A percentile compares a stretch with the other conserved stretches of the same genome.
These are phyloP conservation scores for Trametes hirsuta DNA, from an alignment of 1,284 basidiomycete species.

Conservation along the genomic window DNA sequence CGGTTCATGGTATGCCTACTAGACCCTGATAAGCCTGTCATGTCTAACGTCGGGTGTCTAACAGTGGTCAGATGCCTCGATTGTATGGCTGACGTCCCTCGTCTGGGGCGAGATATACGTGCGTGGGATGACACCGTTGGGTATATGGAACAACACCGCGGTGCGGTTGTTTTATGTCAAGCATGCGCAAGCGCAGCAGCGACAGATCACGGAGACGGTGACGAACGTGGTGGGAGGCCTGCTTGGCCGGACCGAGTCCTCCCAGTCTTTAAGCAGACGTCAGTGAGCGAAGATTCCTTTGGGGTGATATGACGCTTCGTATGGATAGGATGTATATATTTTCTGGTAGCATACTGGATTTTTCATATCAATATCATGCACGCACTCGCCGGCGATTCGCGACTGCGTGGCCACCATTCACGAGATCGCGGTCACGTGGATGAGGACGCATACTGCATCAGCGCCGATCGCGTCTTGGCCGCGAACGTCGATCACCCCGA, in stretches of 20 bases:
- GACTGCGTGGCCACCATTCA: too few relatives aligned
- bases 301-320: too few relatives aligned
- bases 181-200: conserved; percentile 69
- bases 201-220: conserved; percentile 76
- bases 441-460: not conserved
- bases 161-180: conserved; percentile 90
- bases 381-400: too few relatives aligned
- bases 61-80: conserved; percentile 88
- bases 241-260: conserved; percentile 39
- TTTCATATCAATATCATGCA: too few relatives aligned
- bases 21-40: not conserved
- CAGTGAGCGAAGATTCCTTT: conserved; percentile 9
- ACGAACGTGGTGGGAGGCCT: conserved; percentile 76
- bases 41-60: conserved; percentile 8
- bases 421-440: conserved; percentile 13
- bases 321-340: too few relatives aligned
- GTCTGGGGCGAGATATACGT: conserved; percentile 95
- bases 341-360: too few relatives aligned
- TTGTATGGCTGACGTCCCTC: conserved; percentile 87
- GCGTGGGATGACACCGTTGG: conserved; percentile 80
- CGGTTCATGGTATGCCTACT: conserved; percentile 65
- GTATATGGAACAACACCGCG: conserved; percentile 86
- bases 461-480: conserved; percentile 15
- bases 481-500: conserved; percentile 6
- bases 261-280: conserved; percentile 34